Conservation (phyloP, 441 rosid species). For the Gossypium laxum region DNA sequence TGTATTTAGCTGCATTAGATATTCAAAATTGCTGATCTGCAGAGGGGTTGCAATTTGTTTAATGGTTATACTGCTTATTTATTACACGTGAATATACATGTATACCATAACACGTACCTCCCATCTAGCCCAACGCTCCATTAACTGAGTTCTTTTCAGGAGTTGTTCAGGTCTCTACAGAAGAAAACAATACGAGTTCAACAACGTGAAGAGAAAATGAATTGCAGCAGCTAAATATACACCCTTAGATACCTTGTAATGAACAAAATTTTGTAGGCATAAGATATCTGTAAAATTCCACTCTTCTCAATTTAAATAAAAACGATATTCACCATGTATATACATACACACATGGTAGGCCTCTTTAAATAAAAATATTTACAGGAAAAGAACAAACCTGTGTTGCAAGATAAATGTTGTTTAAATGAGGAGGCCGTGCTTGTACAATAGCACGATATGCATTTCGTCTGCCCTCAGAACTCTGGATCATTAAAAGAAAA, state of each 20-base stretch:
- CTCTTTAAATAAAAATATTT: background rate
- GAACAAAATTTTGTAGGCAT: background rate
- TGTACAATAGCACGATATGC: slow-evolving; percentile 95
- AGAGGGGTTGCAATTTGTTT: slow-evolving; percentile 21
- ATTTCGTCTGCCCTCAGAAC: slow-evolving; percentile 77
- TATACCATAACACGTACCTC: slow-evolving; percentile 50
- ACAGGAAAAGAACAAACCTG: slow-evolving; percentile 50
- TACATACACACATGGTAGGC: background rate
- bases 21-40: slow-evolving; percentile 99
- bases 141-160: slow-evolving; percentile 84
- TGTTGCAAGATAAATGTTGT: slow-evolving; percentile 87
- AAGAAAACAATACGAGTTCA: slow-evolving; percentile 13
- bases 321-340: background rate
- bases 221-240: background rate
- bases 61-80: slow-evolving; percentile 6
- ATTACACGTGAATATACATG: background rate
- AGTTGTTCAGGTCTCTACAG: slow-evolving; percentile 95
- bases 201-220: slow-evolving; percentile 3
- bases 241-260: background rate
- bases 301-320: background rate
- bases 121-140: slow-evolving; percentile 99
- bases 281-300: background rate
- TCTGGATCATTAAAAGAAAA: slow-evolving; percentile 31
- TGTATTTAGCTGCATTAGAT: slow-evolving; percentile 92
- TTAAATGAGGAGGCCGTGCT: slow-evolving; percentile 78